Evolutionary conservation across 352 stramenopile genomes (phyloP).

Genomic region (Phytophthora palmivora): DNA sequence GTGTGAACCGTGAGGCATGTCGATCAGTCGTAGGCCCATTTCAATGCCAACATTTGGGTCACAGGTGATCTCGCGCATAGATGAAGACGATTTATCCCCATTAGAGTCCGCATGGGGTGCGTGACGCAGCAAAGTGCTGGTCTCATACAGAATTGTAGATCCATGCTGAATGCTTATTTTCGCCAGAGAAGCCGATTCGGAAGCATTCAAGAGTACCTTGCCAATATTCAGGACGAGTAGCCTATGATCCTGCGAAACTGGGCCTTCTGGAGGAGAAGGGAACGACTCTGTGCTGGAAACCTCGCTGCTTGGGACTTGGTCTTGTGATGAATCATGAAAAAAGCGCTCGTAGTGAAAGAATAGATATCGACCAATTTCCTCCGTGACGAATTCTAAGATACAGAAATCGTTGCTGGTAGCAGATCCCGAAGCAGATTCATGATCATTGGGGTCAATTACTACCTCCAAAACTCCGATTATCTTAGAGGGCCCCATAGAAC

Average conservation of each 20-base stretch:
- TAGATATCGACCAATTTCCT: slow-evolving; percentile 75
- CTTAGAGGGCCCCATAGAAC: slow-evolving; percentile 25
- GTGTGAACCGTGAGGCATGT: slow-evolving; percentile 83
- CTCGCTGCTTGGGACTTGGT: background rate
- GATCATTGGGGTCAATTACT: slow-evolving; percentile 42
- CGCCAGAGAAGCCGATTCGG: slow-evolving; percentile 24
- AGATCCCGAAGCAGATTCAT: slow-evolving; percentile 10
- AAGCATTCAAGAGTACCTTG: slow-evolving; percentile 18
- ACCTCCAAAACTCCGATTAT: slow-evolving; percentile 76
- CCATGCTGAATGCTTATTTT: slow-evolving; percentile 45
- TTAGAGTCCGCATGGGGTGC: slow-evolving; percentile 15
- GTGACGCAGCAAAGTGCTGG: slow-evolving; percentile 28
- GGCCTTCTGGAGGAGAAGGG: slow-evolving; percentile 38
- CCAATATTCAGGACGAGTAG: slow-evolving; percentile 35
- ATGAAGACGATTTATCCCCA: slow-evolving; percentile 18
- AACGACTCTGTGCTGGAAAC: slow-evolving; percentile 31
- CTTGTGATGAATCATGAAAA: slow-evolving; percentile 44
- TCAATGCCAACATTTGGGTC: slow-evolving; percentile 37
- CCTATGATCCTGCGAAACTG: slow-evolving; percentile 35
- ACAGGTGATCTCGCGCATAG: slow-evolving; percentile 27
- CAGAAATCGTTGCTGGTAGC: slow-evolving; percentile 66
- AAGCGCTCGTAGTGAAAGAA: slow-evolving; percentile 82
- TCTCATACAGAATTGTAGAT: slow-evolving; percentile 38
- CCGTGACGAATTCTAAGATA: slow-evolving; percentile 68
- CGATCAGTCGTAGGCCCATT: slow-evolving; percentile 53